Conservation (phyloP, 495 filamentous ascomycete species). For the Penicillium subrubescens region DNA sequence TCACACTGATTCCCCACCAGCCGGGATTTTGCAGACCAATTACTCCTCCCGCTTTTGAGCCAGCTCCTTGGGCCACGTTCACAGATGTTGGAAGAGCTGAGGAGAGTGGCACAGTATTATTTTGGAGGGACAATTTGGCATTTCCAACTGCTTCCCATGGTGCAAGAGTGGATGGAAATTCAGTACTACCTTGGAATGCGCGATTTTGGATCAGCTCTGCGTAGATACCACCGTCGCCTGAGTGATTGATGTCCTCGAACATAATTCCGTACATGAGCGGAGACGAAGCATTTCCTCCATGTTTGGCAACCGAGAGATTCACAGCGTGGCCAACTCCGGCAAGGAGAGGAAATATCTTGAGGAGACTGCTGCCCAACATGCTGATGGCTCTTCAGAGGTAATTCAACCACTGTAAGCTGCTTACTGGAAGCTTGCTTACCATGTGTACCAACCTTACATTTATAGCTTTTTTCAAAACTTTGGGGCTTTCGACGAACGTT, state of each 20-base stretch:
- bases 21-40: slow-evolving; percentile 44
- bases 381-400: background rate
- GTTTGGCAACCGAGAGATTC: background rate
- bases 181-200: slow-evolving; percentile 52
- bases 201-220: slow-evolving; percentile 68
- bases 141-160: background rate
- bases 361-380: background rate
- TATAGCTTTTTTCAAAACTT: background rate
- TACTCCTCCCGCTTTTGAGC: background rate
- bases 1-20: slow-evolving; percentile 55
- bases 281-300: slow-evolving; percentile 50
- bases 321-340: background rate
- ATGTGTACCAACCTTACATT: background rate
- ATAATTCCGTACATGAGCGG: slow-evolving; percentile 56
- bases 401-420: background rate
- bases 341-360: background rate
- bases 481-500: background rate
- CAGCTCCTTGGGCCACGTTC: background rate
- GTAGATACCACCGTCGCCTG: slow-evolving; percentile 72
- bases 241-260: slow-evolving; percentile 71
- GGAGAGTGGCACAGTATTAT: background rate
- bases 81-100: background rate
- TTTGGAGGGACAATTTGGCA: background rate
- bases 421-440: background rate
- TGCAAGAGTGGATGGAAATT: background rate